These are phyloP conservation scores for Pestalotiopsis sp. DNA, from an alignment of 2,329 filamentous ascomycete genomes.

Conservation along the genomic window DNA sequence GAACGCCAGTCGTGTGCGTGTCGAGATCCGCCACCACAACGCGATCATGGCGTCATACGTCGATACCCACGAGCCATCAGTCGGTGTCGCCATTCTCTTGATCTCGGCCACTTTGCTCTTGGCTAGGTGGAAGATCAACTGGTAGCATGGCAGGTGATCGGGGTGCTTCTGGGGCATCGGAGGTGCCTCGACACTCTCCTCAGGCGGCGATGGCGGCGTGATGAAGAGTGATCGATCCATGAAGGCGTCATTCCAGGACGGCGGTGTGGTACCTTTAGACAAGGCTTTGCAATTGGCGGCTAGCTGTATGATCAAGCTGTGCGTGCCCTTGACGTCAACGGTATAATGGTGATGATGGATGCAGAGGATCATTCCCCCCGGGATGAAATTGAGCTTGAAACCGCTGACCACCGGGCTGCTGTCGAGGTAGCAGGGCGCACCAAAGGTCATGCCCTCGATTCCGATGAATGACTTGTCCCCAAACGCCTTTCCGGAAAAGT, in stretches of 20 bases:
- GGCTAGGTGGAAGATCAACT: background rate
- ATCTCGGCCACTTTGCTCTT: slow-evolving; percentile 4
- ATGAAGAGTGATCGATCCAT: background rate
- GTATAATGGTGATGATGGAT: background rate
- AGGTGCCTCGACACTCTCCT: background rate
- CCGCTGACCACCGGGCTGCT: background rate
- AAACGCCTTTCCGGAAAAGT: slow-evolving; percentile 1
- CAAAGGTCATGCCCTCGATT: background rate
- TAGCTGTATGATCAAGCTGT: background rate
- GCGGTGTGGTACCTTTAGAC: background rate
- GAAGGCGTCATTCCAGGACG: background rate
- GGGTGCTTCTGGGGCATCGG: background rate
- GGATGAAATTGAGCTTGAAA: background rate
- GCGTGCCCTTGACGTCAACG: background rate
- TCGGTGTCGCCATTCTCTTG: background rate
- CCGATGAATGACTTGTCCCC: background rate
- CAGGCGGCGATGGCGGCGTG: background rate
- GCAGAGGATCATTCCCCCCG: background rate
- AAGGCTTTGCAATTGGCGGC: background rate
- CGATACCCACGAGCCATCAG: slow-evolving; percentile 1
- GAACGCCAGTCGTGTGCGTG: background rate
- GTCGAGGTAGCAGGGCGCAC: background rate
- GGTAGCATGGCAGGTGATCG: background rate
- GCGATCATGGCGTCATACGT: slow-evolving; percentile 7
- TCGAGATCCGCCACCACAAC: background rate